Evolutionary conservation across 768 basidiomycete species (phyloP).

Genomic region (Lactifluus volemus): DNA sequence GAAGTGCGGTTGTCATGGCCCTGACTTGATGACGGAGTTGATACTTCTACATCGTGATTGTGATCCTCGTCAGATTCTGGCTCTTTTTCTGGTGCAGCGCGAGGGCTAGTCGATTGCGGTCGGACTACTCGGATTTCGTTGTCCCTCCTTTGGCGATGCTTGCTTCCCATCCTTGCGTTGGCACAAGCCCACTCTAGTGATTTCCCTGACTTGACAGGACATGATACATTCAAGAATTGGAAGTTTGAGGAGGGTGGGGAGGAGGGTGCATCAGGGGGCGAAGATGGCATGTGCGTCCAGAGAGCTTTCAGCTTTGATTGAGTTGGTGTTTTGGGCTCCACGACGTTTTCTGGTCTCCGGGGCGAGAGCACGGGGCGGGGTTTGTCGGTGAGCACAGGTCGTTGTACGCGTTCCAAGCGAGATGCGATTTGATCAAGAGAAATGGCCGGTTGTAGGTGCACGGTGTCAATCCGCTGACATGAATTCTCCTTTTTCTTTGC

Average conservation of each 20-base stretch:
- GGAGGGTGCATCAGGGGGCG: constrained; percentile 46
- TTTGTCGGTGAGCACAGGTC: not conserved
- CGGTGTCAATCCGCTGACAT: constrained; percentile 9
- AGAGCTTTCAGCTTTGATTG: constrained; percentile 13
- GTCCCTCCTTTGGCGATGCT: constrained; percentile 17
- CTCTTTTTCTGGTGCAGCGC: not conserved
- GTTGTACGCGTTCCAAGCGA: constrained; percentile 34
- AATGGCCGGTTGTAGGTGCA: constrained; percentile 17
- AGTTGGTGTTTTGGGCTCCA: constrained; percentile 1
- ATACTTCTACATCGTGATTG: not conserved
- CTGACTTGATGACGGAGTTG: constrained; percentile 1
- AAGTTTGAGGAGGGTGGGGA: constrained; percentile 42
- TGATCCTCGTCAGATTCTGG: not conserved
- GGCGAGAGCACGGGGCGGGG: constrained; percentile 13
- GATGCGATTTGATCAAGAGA: constrained; percentile 55
- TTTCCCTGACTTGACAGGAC: constrained; percentile 35
- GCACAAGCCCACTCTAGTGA: constrained; percentile 75
- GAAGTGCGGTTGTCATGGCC: not conserved
- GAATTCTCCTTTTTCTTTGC: constrained; percentile 14
- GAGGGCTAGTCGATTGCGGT: not conserved
- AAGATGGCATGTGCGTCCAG: constrained; percentile 46
- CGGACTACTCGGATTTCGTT: constrained; percentile 19
- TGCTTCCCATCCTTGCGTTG: constrained; percentile 28
- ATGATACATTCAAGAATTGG: constrained; percentile 35
- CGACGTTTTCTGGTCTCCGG: constrained; percentile 7